Base-by-base conservation (phyloP, 2,329 filamentous ascomycete species). In the Metarhizium anisopliae region DNA sequence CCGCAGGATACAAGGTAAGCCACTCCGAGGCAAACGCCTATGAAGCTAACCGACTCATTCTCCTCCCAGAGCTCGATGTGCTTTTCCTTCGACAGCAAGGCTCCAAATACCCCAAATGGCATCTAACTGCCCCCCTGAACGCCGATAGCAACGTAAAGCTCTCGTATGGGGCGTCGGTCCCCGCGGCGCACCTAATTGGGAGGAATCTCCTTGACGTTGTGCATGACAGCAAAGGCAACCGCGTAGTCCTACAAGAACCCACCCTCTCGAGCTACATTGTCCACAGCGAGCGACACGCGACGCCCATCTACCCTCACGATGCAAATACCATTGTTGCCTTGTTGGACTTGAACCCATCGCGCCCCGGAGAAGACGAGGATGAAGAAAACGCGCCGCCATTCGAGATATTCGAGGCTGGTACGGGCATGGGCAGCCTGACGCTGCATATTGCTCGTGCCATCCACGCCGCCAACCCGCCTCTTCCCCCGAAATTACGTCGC, bases 331-430 rank as follows among this genome's bases (percentile, higher is more conserved):
- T 94, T 53, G 85, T 90, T 42, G 87, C 83, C 1, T 75, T 92
- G 29, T 78, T 95, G 25, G 89, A 94, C 67, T 76, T 94, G 49
- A 85, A 93, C 66, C 80, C 83, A 35, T 66, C 74, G 2, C 68
- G 72, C 63, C 62, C 72, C 35, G 60, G 64, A 42, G 64, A 71
- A 58, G 66, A 68, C 20, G 57, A 51, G 6, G 18, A 18, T 8
- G 62, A 63, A 14, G 67, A 70, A 6, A 67, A 71, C 13, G 62
- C 69, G 14, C 69, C 74, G 8, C 80, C 78, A 0, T 68, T 92
- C 13, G 87, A 93, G 66, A 88, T 94, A 49, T 84, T 94, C 53
- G 90, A 94, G 70, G 89, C 89, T 50, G 89, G 90, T 16, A 94
- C 89, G 3, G 90, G 89, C n/a, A 88, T 92, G 75, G 90, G 89